A percentile compares a stretch with the other conserved stretches of the same genome.
These are phyloP conservation scores for Penicillium maclennaniae DNA, from an alignment of 495 filamentous ascomycete species.

Conservation along the genomic window DNA sequence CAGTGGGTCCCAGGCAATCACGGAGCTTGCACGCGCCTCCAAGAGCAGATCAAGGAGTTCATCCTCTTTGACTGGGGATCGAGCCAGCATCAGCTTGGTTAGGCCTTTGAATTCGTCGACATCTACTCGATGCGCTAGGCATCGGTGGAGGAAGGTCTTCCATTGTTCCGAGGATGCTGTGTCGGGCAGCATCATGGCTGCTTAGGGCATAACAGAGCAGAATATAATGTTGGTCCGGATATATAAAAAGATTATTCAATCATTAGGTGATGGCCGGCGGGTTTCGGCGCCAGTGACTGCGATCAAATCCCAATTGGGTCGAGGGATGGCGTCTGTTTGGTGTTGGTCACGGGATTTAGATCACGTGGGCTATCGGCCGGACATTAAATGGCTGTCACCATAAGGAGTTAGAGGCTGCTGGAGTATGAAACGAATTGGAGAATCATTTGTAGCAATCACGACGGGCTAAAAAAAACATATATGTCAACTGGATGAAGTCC, in stretches of 20 bases:
- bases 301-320: conserved; percentile 15
- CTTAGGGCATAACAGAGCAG: conserved; percentile 10
- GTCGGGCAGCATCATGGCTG: conserved; percentile 18
- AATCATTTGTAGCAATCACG: too few relatives aligned
- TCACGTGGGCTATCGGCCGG: conserved; percentile 1
- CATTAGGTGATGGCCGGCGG: conserved; percentile 5
- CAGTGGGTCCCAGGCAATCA: conserved; percentile 58
- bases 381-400: not conserved
- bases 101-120: conserved; percentile 41
- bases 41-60: conserved; percentile 59
- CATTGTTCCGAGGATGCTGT: conserved; percentile 37
- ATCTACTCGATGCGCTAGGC: conserved; percentile 42
- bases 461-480: too few relatives aligned
- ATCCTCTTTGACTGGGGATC: conserved; percentile 30
- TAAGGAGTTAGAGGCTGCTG: not conserved
- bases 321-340: conserved; percentile 15
- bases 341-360: not conserved
- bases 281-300: conserved; percentile 8
- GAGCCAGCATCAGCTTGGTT: conserved; percentile 30
- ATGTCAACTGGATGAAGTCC: too few relatives aligned
- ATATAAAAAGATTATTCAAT: conserved; percentile 1
- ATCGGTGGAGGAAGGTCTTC: conserved; percentile 41
- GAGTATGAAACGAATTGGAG: not conserved
- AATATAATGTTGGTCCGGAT: not conserved
- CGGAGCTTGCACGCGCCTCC: conserved; percentile 45